These are phyloP conservation scores for Diaporthe destruens DNA, from an alignment of 2,329 filamentous ascomycete genomes.

Conservation along the genomic window DNA sequence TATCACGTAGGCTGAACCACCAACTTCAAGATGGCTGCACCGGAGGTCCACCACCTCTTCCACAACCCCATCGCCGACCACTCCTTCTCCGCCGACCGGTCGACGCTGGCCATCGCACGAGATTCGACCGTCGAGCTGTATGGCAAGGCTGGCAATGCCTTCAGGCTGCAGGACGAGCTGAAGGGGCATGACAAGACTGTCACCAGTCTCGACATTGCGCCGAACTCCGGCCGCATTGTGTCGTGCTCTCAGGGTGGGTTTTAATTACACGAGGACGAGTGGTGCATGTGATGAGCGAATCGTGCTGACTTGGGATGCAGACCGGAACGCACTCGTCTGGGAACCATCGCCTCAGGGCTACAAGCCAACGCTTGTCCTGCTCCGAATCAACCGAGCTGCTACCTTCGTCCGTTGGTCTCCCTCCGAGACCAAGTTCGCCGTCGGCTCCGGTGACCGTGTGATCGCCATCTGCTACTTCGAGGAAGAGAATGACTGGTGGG, in stretches of 20 bases:
- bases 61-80: conserved; percentile 97
- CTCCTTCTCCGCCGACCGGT: conserved; percentile 93
- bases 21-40: conserved; percentile 75
- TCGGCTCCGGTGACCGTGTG: conserved; percentile 93
- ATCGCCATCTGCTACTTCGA: conserved; percentile 99
- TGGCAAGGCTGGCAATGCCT: conserved; percentile 76
- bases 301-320: conserved; percentile 58
- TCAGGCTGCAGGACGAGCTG: conserved; percentile 89
- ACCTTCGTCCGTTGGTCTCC: conserved; percentile 98
- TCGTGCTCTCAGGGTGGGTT: conserved; percentile 91
- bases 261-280: background rate
- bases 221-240: conserved; percentile 90
- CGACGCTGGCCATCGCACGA: conserved; percentile 89
- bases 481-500: conserved; percentile 99
- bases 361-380: conserved; percentile 96
- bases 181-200: conserved; percentile 98
- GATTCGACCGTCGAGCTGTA: conserved; percentile 94
- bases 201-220: conserved; percentile 95
- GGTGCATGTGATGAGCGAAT: background rate
- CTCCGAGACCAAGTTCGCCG: conserved; percentile 96
- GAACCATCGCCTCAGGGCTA: conserved; percentile 92
- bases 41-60: conserved; percentile 97
- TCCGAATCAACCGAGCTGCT: conserved; percentile 95
- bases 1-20: conserved; percentile 67
- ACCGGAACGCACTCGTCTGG: conserved; percentile 98